These are phyloP conservation scores for Carex arenaria DNA, from an alignment of 202 grass and related monocot genomes.

Conservation along the genomic window DNA sequence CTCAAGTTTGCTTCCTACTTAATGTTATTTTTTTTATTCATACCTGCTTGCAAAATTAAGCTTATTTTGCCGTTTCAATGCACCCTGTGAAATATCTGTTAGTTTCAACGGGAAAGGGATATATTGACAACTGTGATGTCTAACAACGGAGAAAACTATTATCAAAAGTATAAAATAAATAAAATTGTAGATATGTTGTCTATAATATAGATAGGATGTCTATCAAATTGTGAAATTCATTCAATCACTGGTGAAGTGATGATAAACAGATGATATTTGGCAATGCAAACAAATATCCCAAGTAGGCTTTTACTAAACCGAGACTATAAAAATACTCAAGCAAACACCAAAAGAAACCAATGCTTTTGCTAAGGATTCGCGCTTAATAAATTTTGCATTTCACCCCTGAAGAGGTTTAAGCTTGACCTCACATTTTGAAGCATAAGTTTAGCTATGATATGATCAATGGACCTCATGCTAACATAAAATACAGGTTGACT, in stretches of 20 bases:
- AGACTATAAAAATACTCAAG: not conserved
- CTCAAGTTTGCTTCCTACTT: too few species aligned
- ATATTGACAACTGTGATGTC: too few species aligned
- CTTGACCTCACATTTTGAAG: not conserved
- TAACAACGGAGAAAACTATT: too few species aligned
- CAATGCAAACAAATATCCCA: too few species aligned
- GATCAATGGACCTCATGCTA: not conserved
- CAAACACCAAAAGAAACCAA: not conserved
- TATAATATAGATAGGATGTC: not conserved
- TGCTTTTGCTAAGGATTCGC: not conserved
- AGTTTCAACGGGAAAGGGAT: too few species aligned
- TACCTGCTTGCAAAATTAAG: too few species aligned
- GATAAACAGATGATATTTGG: too few species aligned
- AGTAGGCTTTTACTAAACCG: not conserved
- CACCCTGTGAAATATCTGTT: too few species aligned
- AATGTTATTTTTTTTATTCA: too few species aligned
- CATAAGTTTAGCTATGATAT: not conserved
- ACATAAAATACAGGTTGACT: not conserved
- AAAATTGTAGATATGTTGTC: not conserved
- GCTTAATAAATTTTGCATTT: too few species aligned
- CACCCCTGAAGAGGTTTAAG: not conserved
- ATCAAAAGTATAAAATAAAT: not conserved
- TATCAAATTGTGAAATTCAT: not conserved
- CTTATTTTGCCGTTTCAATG: too few species aligned
- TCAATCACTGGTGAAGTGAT: too few species aligned